Conservation (phyloP, 305 asterid species). For the Lippia alba region DNA sequence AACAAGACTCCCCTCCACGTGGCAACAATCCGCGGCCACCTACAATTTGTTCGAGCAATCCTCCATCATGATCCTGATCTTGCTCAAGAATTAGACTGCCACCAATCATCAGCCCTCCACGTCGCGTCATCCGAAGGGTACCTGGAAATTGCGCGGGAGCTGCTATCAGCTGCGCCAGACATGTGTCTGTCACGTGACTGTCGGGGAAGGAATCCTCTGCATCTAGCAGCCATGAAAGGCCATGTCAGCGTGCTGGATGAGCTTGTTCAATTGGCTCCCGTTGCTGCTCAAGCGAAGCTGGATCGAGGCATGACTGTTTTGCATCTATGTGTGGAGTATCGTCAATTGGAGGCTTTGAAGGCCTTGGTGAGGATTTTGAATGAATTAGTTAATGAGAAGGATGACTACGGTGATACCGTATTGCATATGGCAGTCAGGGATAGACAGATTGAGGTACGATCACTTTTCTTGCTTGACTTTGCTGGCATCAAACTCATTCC, state of each 20-base stretch:
- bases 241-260: neutral
- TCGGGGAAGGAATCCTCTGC: conserved; percentile 32
- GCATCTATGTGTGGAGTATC: neutral
- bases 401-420: neutral
- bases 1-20: conserved; percentile 51
- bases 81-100: conserved; percentile 41
- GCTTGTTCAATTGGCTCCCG: neutral
- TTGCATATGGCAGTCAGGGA: neutral
- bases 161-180: conserved; percentile 37
- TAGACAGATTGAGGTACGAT: neutral
- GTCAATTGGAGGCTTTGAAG: neutral
- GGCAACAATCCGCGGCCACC: conserved; percentile 42
- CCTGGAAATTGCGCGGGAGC: conserved; percentile 26
- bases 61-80: conserved; percentile 33
- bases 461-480: neutral
- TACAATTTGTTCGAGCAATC: conserved; percentile 36
- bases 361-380: conserved; percentile 23
- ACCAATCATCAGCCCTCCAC: conserved; percentile 46
- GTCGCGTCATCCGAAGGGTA: conserved; percentile 45
- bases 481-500: too few species aligned
- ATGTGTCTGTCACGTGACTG: conserved; percentile 46
- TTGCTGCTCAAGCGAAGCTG: neutral
- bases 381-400: neutral
- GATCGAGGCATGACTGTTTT: neutral
- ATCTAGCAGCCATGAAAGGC: neutral